phyloP scores from a whole-genome alignment of 352 stramenopile genomes.

The Globisporangium spiculum region DNA sequence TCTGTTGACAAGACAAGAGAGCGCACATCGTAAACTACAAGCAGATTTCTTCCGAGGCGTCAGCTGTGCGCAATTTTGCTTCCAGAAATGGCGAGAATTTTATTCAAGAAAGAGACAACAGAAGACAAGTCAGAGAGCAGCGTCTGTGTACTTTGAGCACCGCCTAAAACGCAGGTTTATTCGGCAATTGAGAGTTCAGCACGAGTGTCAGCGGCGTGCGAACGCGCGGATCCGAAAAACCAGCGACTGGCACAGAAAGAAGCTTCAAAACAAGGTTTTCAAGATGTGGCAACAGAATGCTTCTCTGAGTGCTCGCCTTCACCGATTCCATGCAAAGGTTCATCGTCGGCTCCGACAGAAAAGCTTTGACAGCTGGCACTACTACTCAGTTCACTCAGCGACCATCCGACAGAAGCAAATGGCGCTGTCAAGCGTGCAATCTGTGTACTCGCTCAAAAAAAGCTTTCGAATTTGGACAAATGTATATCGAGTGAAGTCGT shows the following conservation, averaged over 20 bases:
- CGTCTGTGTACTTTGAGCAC: background rate
- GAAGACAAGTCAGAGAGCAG: background rate
- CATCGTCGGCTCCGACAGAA: background rate
- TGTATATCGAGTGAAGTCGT: constrained; percentile 9
- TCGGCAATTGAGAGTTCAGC: background rate
- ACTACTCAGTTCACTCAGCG: background rate
- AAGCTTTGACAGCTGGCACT: constrained; percentile 2
- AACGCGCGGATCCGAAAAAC: background rate
- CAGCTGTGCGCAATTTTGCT: constrained; percentile 2
- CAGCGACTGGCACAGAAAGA: background rate
- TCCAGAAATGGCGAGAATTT: constrained; percentile 6
- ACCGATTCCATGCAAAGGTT: background rate
- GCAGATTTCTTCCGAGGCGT: constrained; percentile 31
- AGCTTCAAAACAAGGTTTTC: background rate
- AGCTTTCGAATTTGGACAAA: constrained; percentile 5
- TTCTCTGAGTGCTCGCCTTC: background rate
- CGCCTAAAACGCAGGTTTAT: constrained; percentile 2
- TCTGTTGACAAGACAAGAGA: constrained; percentile 7
- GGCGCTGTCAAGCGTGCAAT: background rate
- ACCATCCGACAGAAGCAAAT: background rate
- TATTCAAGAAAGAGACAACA: constrained; percentile 2
- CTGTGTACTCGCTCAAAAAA: background rate
- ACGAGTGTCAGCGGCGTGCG: background rate
- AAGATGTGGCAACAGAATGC: background rate
- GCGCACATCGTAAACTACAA: constrained; percentile 19